Evolutionary conservation across 106 monocot genomes (phyloP), one percentile per base, ranked within the genome.

Genomic region (Dendrobium chrysotoxum): DNA sequence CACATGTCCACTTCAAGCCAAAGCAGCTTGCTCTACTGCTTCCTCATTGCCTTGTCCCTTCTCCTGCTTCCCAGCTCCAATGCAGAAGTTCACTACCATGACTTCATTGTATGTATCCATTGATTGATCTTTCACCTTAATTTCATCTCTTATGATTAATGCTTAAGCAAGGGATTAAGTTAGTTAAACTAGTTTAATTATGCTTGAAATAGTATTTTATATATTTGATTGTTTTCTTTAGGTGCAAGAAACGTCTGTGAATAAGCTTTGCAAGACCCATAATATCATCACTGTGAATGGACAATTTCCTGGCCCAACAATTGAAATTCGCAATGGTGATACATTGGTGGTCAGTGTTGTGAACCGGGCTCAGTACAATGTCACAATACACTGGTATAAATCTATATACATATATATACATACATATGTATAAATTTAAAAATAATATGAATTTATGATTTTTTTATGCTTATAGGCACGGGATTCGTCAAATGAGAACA

Each of bases 211-310:
- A 6, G 40, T 74, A 21, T 40, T 40, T 21, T 15, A 13, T 74
- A 21, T 21, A 0, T 9, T 55, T 55, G 50, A 0, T 46, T 15
- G 12, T 31, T 16, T 3, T 26, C 8, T 28, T 57, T 35, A 93
- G 93, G 81, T 93, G 16, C 84, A 87, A 76, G 77, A 80, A 50
- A 85, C 88, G 78, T 82, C 87, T 9, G 91, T 93, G 91, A 91
- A 83, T 89, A 91, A 89, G 87, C 91, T 93, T 85, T 93, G 93
- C 91, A 84, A 86, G 28, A 84, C 82, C 2, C 87, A 82, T 58
- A 82, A 81, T 53, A 89, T 91, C 76, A 81, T 91, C 44, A 85
- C 90, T 0, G 93, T 93, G 61, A 93, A 93, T 38, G 93, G 91
- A 5, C 88, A 86, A 80, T 88, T 82, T 40, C 93, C 93, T 3